Evolutionary conservation across 768 basidiomycete species (phyloP).

Genomic region (Pleurotus sapidus): DNA sequence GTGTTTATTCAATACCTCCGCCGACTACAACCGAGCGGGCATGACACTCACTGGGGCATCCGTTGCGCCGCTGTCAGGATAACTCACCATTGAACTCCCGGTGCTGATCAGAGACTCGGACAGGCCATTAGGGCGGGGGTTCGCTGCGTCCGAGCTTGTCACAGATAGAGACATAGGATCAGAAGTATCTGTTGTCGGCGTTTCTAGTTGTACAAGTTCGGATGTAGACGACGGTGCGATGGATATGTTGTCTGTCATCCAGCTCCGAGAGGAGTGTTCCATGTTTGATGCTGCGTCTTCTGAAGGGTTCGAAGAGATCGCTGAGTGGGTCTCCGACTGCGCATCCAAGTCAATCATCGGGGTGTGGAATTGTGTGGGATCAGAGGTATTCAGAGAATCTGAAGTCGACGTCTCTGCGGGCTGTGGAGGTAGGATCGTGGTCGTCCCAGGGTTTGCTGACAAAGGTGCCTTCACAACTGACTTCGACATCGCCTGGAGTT

Average conservation of each 20-base stretch:
- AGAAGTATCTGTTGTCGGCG: slow-evolving; percentile 4
- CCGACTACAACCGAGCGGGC: neutral
- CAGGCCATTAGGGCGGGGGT: slow-evolving; percentile 17
- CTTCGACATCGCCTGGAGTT: slow-evolving; percentile 28
- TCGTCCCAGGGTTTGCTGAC: slow-evolving; percentile 11
- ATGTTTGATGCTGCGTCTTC: slow-evolving; percentile 30
- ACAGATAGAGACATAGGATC: slow-evolving; percentile 15
- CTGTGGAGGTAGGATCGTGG: slow-evolving; percentile 1
- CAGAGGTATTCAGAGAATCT: neutral
- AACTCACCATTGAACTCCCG: slow-evolving; percentile 27
- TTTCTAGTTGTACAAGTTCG: neutral
- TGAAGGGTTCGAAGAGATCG: slow-evolving; percentile 33
- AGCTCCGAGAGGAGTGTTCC: slow-evolving; percentile 33
- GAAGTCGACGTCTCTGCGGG: neutral
- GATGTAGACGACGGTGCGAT: neutral
- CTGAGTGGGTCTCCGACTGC: slow-evolving; percentile 31
- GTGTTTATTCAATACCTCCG: neutral
- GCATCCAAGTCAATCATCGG: slow-evolving; percentile 18
- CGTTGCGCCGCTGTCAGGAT: slow-evolving; percentile 19
- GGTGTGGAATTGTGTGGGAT: slow-evolving; percentile 4
- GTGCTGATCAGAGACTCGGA: slow-evolving; percentile 40
- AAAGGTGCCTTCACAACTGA: slow-evolving; percentile 10
- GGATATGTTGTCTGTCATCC: slow-evolving; percentile 21
- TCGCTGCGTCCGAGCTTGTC: slow-evolving; percentile 15
- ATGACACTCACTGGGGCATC: slow-evolving; percentile 1